Base-by-base conservation (phyloP, 2,329 filamentous ascomycete genomes). In the Madurella fahalii region DNA sequence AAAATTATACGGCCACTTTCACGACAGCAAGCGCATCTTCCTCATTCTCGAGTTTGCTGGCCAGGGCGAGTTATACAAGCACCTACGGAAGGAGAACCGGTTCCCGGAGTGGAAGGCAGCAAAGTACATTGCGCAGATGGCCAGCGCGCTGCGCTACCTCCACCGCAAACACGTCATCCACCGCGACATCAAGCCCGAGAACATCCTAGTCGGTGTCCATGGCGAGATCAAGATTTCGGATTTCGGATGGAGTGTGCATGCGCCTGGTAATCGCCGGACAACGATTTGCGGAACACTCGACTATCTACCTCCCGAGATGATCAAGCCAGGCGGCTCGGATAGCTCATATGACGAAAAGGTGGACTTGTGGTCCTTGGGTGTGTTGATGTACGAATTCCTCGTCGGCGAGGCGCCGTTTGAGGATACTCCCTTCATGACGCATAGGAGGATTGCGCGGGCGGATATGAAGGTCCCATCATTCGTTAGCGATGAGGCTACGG, bases 151-250 rank as follows among this genome's bases (percentile, higher is more conserved):
- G 64, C 86, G 86, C 63, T 97, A 96, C 68, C 81, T 96, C 43
- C 92, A 96, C 77, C 90, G 90, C 70, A 97, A 97, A 77, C 91
- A 96, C 71, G 89, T 97, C 64, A 97, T 97, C 76, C 93, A 97
- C 73, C 83, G 92, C 56, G 92, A 97, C 66, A 97, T 97, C 75
- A 97, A 97, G 77, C 92, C 92, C 2, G 92, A 97, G 74, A 97
- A 97, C 67, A 97, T 97, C 61, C 81, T 97, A 18, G 87, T 97
- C 31, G 93, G 93, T 13, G 91, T 97, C 56, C 93, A 97, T 68
- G 94, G 92, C 62, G 94, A 99, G 77, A 92, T 99, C 75, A 99
- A 99, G 74, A 92, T 99, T 67, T 95, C 90, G 4, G 94, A 99
- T 72, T 99, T 97, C 67, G 93, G 94, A 47, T 99, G 94, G 94